phyloP scores from a whole-genome alignment of 768 basidiomycete genomes.

The Baorangia bicolor region DNA sequence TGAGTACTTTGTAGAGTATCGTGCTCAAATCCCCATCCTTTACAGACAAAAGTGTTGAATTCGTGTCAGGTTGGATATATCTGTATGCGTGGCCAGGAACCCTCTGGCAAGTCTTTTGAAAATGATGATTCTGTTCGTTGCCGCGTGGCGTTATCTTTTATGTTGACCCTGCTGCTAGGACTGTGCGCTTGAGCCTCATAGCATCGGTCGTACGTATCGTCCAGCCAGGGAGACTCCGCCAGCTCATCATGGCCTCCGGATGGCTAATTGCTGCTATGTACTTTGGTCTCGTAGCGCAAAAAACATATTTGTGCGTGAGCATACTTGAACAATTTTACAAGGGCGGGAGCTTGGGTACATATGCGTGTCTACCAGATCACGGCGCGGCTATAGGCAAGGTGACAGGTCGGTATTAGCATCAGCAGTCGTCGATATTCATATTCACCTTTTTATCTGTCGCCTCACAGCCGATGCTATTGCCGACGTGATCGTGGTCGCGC shows the following conservation, averaged over 20 bases:
- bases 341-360: not conserved
- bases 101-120: not conserved
- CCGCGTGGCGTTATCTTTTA: not conserved
- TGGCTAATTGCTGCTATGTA: not conserved
- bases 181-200: not conserved
- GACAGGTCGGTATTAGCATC: not conserved
- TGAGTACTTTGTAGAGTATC: not conserved
- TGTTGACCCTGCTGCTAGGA: not conserved
- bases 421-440: not conserved
- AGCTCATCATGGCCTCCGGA: not conserved
- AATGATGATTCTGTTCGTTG: not conserved
- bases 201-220: not conserved
- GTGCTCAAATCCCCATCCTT: not conserved
- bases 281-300: not conserved
- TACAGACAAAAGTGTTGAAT: no score
- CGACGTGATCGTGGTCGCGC: not conserved
- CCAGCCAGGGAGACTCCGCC: not conserved
- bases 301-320: not conserved
- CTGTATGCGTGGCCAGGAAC: no score
- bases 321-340: no score
- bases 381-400: not conserved
- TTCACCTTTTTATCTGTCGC: not conserved
- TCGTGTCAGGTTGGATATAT: no score
- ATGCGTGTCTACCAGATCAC: not conserved
- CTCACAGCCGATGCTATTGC: not conserved